Percentiles rank a stretch among this genome's conserved stretches.
Evolutionary conservation across 2,329 filamentous ascomycete species (phyloP).

Genomic region (Dactylella cylindrospora): DNA sequence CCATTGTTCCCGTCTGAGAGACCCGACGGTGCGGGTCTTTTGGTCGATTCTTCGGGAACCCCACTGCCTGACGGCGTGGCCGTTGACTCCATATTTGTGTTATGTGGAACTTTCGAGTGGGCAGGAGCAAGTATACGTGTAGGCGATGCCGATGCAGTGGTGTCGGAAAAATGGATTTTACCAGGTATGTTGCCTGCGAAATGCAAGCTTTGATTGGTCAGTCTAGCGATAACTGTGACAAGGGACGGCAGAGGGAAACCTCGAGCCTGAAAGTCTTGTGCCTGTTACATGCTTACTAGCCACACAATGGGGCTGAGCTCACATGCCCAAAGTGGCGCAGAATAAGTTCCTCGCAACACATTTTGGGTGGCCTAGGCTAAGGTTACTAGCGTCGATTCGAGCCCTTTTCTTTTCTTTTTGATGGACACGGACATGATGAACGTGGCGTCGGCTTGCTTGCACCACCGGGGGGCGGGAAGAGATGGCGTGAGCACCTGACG

Average conservation of each 20-base stretch:
- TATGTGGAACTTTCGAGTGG: neutral
- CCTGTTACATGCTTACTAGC: conserved; percentile 10
- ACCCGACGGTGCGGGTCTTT: conserved; percentile 26
- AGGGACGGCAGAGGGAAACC: neutral
- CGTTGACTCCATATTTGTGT: conserved; percentile 29
- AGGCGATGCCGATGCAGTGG: conserved; percentile 37
- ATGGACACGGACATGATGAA: too few relatives aligned
- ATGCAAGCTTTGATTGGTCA: too few relatives aligned
- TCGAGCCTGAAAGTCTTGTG: neutral
- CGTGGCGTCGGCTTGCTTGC: too few relatives aligned
- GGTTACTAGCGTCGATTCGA: conserved; percentile 29
- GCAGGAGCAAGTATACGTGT: too few relatives aligned
- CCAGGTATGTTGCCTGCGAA: too few relatives aligned
- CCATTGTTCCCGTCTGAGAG: conserved; percentile 1
- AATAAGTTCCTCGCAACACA: conserved; percentile 5
- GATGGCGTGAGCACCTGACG: conserved; percentile 28
- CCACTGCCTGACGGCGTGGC: conserved; percentile 28
- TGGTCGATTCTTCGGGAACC: conserved; percentile 10
- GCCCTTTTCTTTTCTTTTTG: conserved; percentile 25
- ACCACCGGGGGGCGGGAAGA: conserved; percentile 15
- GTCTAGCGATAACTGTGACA: too few relatives aligned
- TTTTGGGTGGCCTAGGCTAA: conserved; percentile 4
- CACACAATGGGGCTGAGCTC: conserved; percentile 21
- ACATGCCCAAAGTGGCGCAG: conserved; percentile 26
- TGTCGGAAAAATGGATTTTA: too few relatives aligned